Percentiles rank a stretch among this genome's conserved stretches.
phyloP scores from a whole-genome alignment of 176 grass and related monocot genomes.

The Neostapfia colusana region DNA sequence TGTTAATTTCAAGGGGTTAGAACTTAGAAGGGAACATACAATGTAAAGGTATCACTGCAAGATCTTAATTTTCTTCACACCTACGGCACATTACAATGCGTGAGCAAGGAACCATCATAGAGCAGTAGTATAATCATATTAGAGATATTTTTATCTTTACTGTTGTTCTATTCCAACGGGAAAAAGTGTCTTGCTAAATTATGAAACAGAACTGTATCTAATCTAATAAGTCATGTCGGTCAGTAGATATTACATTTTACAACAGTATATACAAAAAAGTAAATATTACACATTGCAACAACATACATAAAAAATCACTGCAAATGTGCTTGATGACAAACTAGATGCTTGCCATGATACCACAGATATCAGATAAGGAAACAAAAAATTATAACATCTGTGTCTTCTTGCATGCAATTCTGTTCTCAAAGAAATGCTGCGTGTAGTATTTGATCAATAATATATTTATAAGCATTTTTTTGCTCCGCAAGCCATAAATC shows the following conservation, averaged over 20 bases:
- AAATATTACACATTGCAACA: no score
- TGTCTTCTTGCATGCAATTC: not conserved
- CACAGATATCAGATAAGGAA: not conserved
- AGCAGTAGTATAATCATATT: not conserved
- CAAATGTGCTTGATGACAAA: not conserved
- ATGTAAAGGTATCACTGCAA: not conserved
- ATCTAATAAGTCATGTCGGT: not conserved
- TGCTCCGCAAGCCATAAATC: conserved; percentile 9
- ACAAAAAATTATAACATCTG: not conserved
- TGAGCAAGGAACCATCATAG: conserved; percentile 15
- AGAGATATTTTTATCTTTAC: not conserved
- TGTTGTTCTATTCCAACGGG: not conserved
- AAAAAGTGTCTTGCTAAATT: conserved; percentile 1
- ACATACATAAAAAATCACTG: not conserved
- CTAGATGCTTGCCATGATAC: not conserved
- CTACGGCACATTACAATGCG: not conserved
- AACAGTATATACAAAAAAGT: no score
- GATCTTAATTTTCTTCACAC: not conserved
- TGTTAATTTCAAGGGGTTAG: not conserved
- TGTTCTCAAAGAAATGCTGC: not conserved
- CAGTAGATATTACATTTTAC: not conserved
- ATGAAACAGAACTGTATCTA: not conserved
- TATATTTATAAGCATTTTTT: conserved; percentile 7
- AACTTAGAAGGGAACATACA: conserved; percentile 3
- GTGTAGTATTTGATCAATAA: conserved; percentile 4